phyloP scores from a whole-genome alignment of 805 yeast genomes.

The Candida montana region DNA sequence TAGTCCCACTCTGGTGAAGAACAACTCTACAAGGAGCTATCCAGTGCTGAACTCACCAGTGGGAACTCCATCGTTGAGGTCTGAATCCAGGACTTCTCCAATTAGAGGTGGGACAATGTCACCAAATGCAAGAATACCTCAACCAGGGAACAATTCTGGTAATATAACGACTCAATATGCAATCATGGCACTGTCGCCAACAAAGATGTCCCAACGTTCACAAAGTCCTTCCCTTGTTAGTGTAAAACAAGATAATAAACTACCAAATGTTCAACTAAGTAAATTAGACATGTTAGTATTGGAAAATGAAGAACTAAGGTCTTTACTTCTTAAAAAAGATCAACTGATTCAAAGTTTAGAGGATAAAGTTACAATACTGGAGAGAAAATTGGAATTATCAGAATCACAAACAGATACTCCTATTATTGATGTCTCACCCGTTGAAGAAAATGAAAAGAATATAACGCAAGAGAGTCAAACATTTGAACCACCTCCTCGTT shows the following conservation, averaged over 20 bases:
- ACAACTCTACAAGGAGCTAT: background rate
- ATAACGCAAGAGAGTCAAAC: background rate
- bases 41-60: background rate
- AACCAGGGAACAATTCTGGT: background rate
- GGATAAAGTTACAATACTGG: constrained; percentile 13
- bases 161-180: background rate
- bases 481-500: constrained; percentile 33
- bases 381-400: constrained; percentile 7
- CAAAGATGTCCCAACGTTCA: background rate
- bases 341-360: constrained; percentile 12
- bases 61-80: background rate
- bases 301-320: constrained; percentile 17
- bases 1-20: background rate
- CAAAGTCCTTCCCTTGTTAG: constrained; percentile 1
- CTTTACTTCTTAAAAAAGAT: constrained; percentile 13
- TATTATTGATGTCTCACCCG: no score
- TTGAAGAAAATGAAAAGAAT: background rate
- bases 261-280: constrained; percentile 1
- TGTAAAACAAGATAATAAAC: background rate
- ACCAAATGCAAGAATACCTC: background rate
- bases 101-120: background rate
- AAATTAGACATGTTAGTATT: constrained; percentile 12
- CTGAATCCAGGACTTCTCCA: background rate
- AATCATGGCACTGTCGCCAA: background rate
- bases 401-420: background rate